A percentile compares a stretch with the other conserved stretches of the same genome.
phyloP scores from a whole-genome alignment of 208 protist genomes.

The Leishmania major region DNA sequence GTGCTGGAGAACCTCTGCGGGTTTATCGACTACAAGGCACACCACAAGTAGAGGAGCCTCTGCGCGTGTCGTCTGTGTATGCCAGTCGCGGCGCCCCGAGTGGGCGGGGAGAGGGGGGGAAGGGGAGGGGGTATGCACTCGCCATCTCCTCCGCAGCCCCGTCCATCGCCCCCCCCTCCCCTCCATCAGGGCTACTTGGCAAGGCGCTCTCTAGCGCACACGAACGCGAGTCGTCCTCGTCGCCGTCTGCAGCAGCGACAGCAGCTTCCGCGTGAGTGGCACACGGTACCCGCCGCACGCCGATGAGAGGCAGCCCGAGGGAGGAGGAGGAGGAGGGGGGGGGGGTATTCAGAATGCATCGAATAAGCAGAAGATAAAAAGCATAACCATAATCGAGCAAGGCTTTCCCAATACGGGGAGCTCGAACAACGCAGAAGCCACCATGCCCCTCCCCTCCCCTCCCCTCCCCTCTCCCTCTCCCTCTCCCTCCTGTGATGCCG shows the following conservation, averaged over 20 bases:
- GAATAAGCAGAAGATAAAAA: background rate
- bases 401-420: background rate
- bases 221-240: background rate
- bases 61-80: background rate
- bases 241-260: background rate
- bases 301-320: background rate
- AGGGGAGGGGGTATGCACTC: background rate
- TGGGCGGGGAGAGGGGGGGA: background rate
- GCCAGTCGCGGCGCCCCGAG: background rate
- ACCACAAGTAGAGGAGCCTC: constrained; percentile 26
- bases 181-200: background rate
- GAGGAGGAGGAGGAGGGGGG: background rate
- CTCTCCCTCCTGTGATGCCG: background rate
- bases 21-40: constrained; percentile 74
- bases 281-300: background rate
- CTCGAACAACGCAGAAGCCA: background rate
- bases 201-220: background rate
- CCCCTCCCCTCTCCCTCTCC: background rate
- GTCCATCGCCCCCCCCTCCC: background rate
- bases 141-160: background rate
- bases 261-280: constrained; percentile 12
- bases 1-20: constrained; percentile 68
- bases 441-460: no score
- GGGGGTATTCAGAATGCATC: background rate
- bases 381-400: background rate